Evolutionary conservation across 192 early-diverging fungal genomes (phyloP), one percentile per base, ranked within the genome.

Genomic region (Endogone sp.): DNA sequence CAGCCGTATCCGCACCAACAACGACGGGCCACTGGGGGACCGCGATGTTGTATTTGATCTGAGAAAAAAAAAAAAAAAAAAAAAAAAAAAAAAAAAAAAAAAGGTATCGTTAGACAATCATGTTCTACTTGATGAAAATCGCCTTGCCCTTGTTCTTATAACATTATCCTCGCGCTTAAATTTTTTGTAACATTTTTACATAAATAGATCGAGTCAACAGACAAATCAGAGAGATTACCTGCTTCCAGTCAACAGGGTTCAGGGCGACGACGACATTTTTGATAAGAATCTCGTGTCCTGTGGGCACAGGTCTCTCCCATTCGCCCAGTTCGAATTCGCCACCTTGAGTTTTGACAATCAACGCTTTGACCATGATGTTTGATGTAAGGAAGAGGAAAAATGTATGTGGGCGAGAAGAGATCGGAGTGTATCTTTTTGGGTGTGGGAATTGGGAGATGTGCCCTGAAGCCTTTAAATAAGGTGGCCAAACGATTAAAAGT

Each of bases 221-320:
- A 49, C 37, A 1, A 49, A 49, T 49, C 27, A 6, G 21, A 28
- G 59, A 21, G 59, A 60, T 28, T 2, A 26, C 24, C 59, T 26
- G 59, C 59, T 26, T 26, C 59, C 59, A 60, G 28, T 68, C 66
- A 0, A 59, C 66, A 31, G 66, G 66, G 29, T 68, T 68, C 29
- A 68, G 56, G 21, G 66, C 66, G 22, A 68, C 66, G 11, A 58
- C 66, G 3, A 26, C 13, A 10, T 68, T 68, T 28, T 68, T 68
- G 22, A 68, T 57, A 23, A 68, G 56, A 4, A 68, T 68, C 57
- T 68, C 66, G 56, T 68, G 25, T 10, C 29, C 66, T 21, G 20
- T 22, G 11, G 66, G 66, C 37, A 49, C 37, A 16, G 37, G 0
- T 16, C 16, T 49, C 16, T 49, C 37, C 37, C 37, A 49, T 16